These are phyloP conservation scores for Endocarpon pusillum DNA, from an alignment of 495 filamentous ascomycete species.

Conservation along the genomic window DNA sequence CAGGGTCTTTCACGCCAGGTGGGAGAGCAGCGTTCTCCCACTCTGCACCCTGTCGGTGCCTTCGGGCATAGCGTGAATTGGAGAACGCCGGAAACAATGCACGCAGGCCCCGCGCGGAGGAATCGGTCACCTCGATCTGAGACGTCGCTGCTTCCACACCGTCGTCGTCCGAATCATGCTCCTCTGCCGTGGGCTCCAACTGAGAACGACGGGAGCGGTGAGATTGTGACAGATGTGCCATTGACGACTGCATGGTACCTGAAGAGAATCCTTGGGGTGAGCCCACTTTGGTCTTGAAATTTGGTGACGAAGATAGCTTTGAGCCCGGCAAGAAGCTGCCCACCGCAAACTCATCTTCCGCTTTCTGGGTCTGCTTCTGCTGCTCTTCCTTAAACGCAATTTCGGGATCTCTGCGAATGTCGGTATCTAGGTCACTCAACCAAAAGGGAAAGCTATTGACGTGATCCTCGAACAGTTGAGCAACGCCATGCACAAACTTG, in stretches of 20 bases:
- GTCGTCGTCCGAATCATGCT: constrained; percentile 29
- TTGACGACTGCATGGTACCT: neutral
- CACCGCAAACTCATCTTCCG: constrained; percentile 74
- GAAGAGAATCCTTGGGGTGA: constrained; percentile 15
- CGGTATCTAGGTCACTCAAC: constrained; percentile 74
- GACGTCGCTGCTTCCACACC: constrained; percentile 6
- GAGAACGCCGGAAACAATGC: constrained; percentile 58
- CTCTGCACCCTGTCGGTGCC: constrained; percentile 23
- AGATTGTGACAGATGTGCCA: too few species aligned
- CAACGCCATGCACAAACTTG: constrained; percentile 90
- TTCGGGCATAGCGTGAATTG: constrained; percentile 48
- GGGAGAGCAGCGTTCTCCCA: constrained; percentile 38
- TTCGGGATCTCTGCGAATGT: constrained; percentile 85
- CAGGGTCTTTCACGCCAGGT: constrained; percentile 70
- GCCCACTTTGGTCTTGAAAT: constrained; percentile 1
- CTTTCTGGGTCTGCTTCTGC: constrained; percentile 55
- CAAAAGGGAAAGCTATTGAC: constrained; percentile 96
- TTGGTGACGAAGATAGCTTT: constrained; percentile 26
- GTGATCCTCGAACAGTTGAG: constrained; percentile 80
- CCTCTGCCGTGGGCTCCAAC: constrained; percentile 1
- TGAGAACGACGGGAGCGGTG: too few species aligned
- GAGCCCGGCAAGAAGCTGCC: constrained; percentile 56
- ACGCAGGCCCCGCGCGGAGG: constrained; percentile 24
- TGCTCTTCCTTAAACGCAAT: constrained; percentile 84
- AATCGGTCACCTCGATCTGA: neutral